Conservation (phyloP, 1,139 yeast species). For the Tardiomyces depauwii region DNA sequence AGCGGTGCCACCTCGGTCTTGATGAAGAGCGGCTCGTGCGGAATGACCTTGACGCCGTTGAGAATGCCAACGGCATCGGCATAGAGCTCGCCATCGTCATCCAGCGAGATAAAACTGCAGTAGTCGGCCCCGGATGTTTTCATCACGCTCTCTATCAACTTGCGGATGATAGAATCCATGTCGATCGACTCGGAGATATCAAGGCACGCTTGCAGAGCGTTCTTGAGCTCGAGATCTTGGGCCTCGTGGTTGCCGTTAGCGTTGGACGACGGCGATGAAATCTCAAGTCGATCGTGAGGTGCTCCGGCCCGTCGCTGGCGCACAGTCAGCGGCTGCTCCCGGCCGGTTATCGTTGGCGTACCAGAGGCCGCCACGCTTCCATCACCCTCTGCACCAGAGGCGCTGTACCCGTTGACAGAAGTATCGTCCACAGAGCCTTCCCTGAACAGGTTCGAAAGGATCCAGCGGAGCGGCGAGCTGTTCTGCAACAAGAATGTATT, state of each 20-base stretch:
- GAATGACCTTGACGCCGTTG: constrained; percentile 27
- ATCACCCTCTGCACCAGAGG: no score
- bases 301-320: not conserved
- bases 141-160: constrained; percentile 33
- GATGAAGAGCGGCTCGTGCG: constrained; percentile 33
- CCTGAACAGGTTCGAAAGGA: constrained; percentile 18
- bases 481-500: constrained; percentile 12
- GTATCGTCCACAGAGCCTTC: constrained; percentile 8
- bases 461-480: constrained; percentile 20
- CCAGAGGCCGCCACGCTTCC: no score
- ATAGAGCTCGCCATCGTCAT: constrained; percentile 26
- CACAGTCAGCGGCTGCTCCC: not conserved
- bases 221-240: constrained; percentile 13
- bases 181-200: constrained; percentile 39
- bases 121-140: constrained; percentile 35
- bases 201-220: constrained; percentile 33
- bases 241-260: not conserved
- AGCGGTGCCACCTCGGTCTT: constrained; percentile 38
- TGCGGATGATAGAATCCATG: constrained; percentile 30
- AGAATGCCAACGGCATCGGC: constrained; percentile 37
- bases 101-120: constrained; percentile 34
- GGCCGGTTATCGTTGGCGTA: no score
- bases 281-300: not conserved
- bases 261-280: not conserved
- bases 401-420: not conserved